phyloP scores from a whole-genome alignment of 2,329 filamentous ascomycete genomes.

The Phymatotrichopsis omnivora region DNA sequence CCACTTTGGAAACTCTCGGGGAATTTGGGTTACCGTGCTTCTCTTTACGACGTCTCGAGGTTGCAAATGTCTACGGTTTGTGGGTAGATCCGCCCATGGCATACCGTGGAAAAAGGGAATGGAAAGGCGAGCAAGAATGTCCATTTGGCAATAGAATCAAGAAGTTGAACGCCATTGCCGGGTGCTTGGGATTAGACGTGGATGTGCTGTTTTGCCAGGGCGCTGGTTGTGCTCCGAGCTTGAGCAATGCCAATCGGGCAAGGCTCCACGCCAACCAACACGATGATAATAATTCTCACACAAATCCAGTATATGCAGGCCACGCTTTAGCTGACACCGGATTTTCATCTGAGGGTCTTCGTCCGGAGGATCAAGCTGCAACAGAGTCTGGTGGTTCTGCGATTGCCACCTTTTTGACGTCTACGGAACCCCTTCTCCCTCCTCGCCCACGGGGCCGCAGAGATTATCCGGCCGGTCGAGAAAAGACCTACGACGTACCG shows the following conservation, averaged over 20 bases:
- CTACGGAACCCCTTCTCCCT: too few relatives aligned
- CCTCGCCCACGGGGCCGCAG: too few relatives aligned
- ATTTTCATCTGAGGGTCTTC: too few relatives aligned
- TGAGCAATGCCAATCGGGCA: constrained; percentile 20
- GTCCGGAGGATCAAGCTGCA: too few relatives aligned
- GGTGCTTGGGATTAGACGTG: constrained; percentile 23
- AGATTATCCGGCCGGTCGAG: too few relatives aligned
- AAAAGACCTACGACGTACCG: constrained; percentile 22
- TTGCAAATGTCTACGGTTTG: constrained; percentile 22
- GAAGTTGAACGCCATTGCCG: constrained; percentile 21
- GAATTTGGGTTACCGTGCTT: constrained; percentile 23
- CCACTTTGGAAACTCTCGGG: constrained; percentile 20
- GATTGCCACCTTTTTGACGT: too few relatives aligned
- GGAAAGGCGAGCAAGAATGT: constrained; percentile 16
- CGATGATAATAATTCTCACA: too few relatives aligned
- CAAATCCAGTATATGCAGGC: too few relatives aligned
- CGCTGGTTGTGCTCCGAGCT: constrained; percentile 22
- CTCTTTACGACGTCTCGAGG: constrained; percentile 23
- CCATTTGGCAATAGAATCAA: constrained; percentile 17
- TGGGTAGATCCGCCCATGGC: constrained; percentile 21
- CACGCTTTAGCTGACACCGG: too few relatives aligned
- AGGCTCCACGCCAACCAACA: too few relatives aligned
- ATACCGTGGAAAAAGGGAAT: constrained; percentile 20
- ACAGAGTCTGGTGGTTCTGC: too few relatives aligned
- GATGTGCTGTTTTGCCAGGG: constrained; percentile 27